Base-by-base conservation (phyloP, 2,329 filamentous ascomycete species). In the Ophiostoma sp. region DNA sequence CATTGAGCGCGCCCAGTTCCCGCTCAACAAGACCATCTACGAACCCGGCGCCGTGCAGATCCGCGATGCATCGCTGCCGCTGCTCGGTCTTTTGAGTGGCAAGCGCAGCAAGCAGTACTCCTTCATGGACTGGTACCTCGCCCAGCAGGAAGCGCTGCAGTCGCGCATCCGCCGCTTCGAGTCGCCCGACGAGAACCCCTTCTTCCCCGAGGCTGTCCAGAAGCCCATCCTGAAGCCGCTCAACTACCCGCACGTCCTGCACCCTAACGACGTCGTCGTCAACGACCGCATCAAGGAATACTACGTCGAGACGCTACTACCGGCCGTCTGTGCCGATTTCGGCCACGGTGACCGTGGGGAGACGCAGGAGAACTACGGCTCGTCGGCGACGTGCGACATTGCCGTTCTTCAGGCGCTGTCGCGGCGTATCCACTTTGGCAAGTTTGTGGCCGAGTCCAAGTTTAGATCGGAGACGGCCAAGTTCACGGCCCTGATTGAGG, bases 1-100 rank as follows among this genome's bases (percentile, higher is more conserved):
- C 52, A 98, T 98, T 80, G 96, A 99, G 84, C 92, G 96, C 55
- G 95, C 95, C n/a, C 96, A 99, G 82, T 99, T 98, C 82, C 94
- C 95, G 3, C 88, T 97, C 76, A 98, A 98, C 84, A 86, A 88
- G 80, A 93, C 91, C 79, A 95, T 98, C 82, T 99, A 99, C 84
- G 82, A 85, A 15, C 88, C 94, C 8, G 92, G 92, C 74, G 93
- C 92, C n/a, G 87, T 98, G 63, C 85, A 88, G 42, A 92, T 98
- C 76, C 94, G 94, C 22, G 84, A 90, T 80, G 48, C 28, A 3
- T n/a, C 39, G 36, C 39, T 61, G 15, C n/a, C 42, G 3, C 72
- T 63, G 28, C 64, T 76, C 19, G 36, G 64, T 15, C 57, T 72
- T 15, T 52, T 55, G 28, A 15, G n/a, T 33, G n/a, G 48, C 50